A percentile compares a stretch with the other conserved stretches of the same genome.
phyloP scores from a whole-genome alignment of 2,329 filamentous ascomycete genomes.

The Arthrobotrys sphaeroides region DNA sequence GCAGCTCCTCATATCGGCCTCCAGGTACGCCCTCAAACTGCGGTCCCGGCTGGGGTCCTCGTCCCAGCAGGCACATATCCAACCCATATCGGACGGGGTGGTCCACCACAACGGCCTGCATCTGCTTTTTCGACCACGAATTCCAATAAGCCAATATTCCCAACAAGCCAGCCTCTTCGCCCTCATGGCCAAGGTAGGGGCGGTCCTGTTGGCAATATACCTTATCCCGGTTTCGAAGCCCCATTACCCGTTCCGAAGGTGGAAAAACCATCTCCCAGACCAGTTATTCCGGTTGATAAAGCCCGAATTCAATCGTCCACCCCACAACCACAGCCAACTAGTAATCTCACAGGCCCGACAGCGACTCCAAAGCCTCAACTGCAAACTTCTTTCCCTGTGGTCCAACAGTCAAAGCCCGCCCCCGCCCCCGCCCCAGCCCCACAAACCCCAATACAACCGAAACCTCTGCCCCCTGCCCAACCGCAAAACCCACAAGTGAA shows the following conservation, averaged over 20 bases:
- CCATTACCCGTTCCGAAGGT: constrained; percentile 26
- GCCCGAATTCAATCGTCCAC: constrained; percentile 32
- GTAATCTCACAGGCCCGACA: constrained; percentile 7
- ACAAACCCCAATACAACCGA: constrained; percentile 6
- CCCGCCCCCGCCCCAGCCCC: not conserved
- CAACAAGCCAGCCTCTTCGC: constrained; percentile 42
- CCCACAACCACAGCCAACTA: constrained; percentile 24
- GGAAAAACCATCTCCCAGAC: constrained; percentile 29
- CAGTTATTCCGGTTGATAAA: constrained; percentile 7
- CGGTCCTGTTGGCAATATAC: constrained; percentile 23
- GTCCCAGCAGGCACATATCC: constrained; percentile 52
- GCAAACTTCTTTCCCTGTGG: not conserved
- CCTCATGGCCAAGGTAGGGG: constrained; percentile 42
- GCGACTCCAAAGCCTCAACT: constrained; percentile 40
- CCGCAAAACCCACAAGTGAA: not conserved
- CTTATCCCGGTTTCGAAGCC: constrained; percentile 48
- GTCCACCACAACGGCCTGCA: constrained; percentile 35
- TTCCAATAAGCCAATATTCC: constrained; percentile 14
- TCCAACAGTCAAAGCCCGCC: constrained; percentile 10
- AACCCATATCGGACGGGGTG: constrained; percentile 18
- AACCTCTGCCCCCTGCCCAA: constrained; percentile 12
- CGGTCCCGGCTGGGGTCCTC: constrained; percentile 42
- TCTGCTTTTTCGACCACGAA: constrained; percentile 42
- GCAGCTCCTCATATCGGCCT: constrained; percentile 20
- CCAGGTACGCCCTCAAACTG: constrained; percentile 43